A percentile compares a stretch with the other conserved stretches of the same genome.
These are phyloP conservation scores for Morella rubra DNA, from an alignment of 306 rosid genomes.

Conservation along the genomic window DNA sequence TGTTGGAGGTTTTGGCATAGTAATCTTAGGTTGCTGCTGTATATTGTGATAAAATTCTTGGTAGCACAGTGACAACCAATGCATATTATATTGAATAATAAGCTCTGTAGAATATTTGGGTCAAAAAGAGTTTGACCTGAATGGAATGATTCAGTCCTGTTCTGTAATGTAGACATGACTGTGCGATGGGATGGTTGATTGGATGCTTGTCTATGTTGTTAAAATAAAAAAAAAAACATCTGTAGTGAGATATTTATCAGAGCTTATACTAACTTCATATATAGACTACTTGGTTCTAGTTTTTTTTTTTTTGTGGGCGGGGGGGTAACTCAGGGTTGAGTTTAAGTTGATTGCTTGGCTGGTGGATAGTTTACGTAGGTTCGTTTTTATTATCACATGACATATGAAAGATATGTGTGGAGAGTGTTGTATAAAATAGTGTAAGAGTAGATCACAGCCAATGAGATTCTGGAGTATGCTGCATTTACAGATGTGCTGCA, in stretches of 20 bases:
- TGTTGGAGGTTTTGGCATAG: neutral
- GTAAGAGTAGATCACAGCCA: neutral
- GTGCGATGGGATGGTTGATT: too few relatives aligned
- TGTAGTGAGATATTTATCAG: neutral
- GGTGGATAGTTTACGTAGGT: neutral
- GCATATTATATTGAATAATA: neutral
- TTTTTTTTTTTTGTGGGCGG: neutral
- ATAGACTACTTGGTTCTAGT: neutral
- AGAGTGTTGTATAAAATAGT: neutral
- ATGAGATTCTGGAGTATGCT: neutral
- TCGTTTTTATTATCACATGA: neutral
- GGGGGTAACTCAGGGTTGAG: neutral
- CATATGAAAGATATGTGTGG: neutral
- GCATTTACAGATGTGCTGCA: neutral
- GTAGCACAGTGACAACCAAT: neutral
- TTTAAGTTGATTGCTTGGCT: neutral
- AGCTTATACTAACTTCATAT: neutral
- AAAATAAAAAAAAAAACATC: too few relatives aligned
- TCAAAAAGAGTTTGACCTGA: neutral
- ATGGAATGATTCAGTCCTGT: neutral
- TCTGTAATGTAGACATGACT: neutral
- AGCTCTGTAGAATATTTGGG: neutral
- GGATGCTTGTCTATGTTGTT: too few relatives aligned
- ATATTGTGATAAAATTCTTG: neutral
- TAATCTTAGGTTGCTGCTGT: neutral